A percentile compares a stretch with the other conserved stretches of the same genome.
Conservation (phyloP, 805 yeast species). For the Debaryomyces tyrocola region DNA sequence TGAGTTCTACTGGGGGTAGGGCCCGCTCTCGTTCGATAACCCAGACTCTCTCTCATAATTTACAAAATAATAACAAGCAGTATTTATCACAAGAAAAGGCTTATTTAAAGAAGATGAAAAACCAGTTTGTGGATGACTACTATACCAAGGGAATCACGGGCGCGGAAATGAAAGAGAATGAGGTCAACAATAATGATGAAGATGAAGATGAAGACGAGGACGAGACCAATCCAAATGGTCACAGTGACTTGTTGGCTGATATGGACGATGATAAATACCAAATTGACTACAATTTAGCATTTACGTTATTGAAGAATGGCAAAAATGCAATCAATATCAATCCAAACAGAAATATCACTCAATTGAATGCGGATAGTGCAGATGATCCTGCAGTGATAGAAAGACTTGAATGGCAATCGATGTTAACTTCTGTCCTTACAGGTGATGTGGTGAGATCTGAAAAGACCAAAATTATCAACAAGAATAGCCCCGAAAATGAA, state of each 20-base stretch:
- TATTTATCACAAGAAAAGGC: conserved; percentile 65
- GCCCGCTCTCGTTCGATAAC: conserved; percentile 18
- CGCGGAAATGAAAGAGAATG: conserved; percentile 16
- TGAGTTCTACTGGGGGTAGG: background rate
- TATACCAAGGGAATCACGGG: conserved; percentile 65
- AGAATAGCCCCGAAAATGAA: conserved; percentile 33
- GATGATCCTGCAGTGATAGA: conserved; percentile 59
- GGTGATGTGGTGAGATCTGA: conserved; percentile 95
- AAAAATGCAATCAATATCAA: conserved; percentile 34
- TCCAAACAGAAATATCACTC: conserved; percentile 33
- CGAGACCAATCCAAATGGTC: conserved; percentile 16
- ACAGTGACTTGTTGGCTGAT: conserved; percentile 36
- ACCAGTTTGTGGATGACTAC: conserved; percentile 66
- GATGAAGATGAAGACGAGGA: conserved; percentile 24
- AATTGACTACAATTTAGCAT: conserved; percentile 45
- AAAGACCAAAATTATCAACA: conserved; percentile 70
- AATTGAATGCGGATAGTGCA: conserved; percentile 36
- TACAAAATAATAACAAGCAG: conserved; percentile 13
- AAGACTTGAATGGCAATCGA: conserved; percentile 92
- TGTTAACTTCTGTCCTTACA: conserved; percentile 85
- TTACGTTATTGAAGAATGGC: conserved; percentile 31
- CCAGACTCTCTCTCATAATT: conserved; percentile 16
- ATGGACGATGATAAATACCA: conserved; percentile 46
- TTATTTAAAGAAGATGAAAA: conserved; percentile 61
- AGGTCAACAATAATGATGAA: conserved; percentile 15